phyloP scores from a whole-genome alignment of 2,329 filamentous ascomycete species.

The Rhytidhysteron rufulum region DNA sequence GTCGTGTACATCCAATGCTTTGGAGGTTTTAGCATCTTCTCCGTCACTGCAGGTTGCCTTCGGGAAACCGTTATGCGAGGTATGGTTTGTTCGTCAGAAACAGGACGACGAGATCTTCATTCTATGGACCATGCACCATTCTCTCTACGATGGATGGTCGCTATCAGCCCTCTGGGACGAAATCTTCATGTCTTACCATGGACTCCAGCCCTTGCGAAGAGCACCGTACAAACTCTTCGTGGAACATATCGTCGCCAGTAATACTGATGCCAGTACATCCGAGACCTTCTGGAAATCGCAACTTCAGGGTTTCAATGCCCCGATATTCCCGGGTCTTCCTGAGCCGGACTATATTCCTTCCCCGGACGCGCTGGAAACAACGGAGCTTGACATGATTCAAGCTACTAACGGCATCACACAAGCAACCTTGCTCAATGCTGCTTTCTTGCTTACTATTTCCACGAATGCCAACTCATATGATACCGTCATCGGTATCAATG shows the following conservation, averaged over 20 bases:
- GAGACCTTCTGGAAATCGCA: conserved; percentile 12
- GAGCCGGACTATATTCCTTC: conserved; percentile 9
- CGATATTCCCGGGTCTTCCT: conserved; percentile 9
- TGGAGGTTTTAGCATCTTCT: too few species aligned
- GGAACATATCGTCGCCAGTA: conserved; percentile 2
- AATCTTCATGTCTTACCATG: conserved; percentile 6
- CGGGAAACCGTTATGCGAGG: too few species aligned
- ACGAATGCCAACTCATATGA: conserved; percentile 16
- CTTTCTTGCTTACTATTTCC: conserved; percentile 17
- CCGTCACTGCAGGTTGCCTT: too few species aligned
- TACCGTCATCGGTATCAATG: conserved; percentile 16
- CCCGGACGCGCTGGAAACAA: conserved; percentile 8
- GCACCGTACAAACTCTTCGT: conserved; percentile 11
- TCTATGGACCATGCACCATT: conserved; percentile 22
- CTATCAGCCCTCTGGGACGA: conserved; percentile 10
- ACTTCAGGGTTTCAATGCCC: conserved; percentile 8
- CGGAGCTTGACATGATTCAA: conserved; percentile 1
- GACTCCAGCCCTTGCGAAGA: neutral
- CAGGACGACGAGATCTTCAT: too few species aligned
- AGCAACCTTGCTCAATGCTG: conserved; percentile 17
- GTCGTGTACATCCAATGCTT: too few species aligned
- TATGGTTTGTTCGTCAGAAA: too few species aligned
- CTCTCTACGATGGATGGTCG: conserved; percentile 22
- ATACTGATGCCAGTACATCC: conserved; percentile 1
- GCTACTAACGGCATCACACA: conserved; percentile 7